These are phyloP conservation scores for Fusarium incarnatum DNA, from an alignment of 2,329 filamentous ascomycete species.

Conservation along the genomic window DNA sequence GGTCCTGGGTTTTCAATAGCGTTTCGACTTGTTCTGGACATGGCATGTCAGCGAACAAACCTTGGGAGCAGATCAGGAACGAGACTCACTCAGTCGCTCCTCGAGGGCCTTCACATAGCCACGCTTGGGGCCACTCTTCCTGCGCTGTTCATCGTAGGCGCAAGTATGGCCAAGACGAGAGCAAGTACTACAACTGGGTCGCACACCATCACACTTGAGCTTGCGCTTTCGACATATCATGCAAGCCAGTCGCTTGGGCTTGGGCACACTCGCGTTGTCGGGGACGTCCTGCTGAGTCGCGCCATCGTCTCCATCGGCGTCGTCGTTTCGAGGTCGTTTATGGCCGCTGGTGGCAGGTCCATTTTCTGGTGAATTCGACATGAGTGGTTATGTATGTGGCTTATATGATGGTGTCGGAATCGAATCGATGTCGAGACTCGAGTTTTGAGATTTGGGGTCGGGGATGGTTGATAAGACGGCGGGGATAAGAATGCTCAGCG, in stretches of 20 bases:
- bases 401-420: constrained; percentile 5
- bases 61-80: background rate
- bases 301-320: constrained; percentile 50
- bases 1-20: constrained; percentile 83
- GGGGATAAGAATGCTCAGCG: constrained; percentile 23
- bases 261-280: constrained; percentile 72
- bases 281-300: constrained; percentile 55
- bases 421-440: constrained; percentile 7
- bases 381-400: constrained; percentile 32
- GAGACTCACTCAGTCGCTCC: constrained; percentile 82
- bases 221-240: constrained; percentile 94
- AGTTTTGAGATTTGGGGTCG: constrained; percentile 11
- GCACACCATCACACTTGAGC: constrained; percentile 85
- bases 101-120: constrained; percentile 96
- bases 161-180: constrained; percentile 87
- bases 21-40: constrained; percentile 88
- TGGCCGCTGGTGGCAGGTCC: constrained; percentile 50
- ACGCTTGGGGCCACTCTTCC: constrained; percentile 94
- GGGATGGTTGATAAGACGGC: constrained; percentile 27
- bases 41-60: constrained; percentile 34
- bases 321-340: constrained; percentile 46
- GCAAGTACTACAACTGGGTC: constrained; percentile 90
- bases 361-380: constrained; percentile 55
- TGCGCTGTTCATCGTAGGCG: constrained; percentile 90
- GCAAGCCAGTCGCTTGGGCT: constrained; percentile 94